Evolutionary conservation across 1,284 basidiomycete genomes (phyloP).

Genomic region (Trichosporon sp.): DNA sequence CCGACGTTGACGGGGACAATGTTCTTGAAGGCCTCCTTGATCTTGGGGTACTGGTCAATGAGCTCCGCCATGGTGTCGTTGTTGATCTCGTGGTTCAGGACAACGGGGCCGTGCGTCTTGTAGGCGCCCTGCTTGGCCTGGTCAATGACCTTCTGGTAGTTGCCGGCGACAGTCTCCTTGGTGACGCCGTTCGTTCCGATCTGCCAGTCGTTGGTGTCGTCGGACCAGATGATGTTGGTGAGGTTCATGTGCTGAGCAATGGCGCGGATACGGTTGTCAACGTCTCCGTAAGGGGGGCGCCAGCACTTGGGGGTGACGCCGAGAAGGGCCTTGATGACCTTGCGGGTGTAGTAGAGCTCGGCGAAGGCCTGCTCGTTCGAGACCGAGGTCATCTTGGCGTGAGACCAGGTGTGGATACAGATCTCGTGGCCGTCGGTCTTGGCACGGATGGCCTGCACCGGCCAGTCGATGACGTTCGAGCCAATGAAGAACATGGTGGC

Average conservation of each 20-base stretch:
- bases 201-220: conserved; percentile 53
- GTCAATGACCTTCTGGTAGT: conserved; percentile 52
- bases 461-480: conserved; percentile 56
- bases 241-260: conserved; percentile 54
- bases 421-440: conserved; percentile 50
- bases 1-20: conserved; percentile 47
- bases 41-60: conserved; percentile 37
- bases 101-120: conserved; percentile 46
- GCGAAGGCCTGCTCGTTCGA: conserved; percentile 55
- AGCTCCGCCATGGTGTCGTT: conserved; percentile 48
- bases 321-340: conserved; percentile 53
- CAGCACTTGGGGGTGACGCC: conserved; percentile 54
- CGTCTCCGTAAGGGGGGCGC: conserved; percentile 53
- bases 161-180: conserved; percentile 43
- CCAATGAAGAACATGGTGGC: conserved; percentile 55
- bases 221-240: conserved; percentile 54
- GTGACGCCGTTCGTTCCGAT: conserved; percentile 41
- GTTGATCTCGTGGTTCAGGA: conserved; percentile 53
- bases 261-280: conserved; percentile 55
- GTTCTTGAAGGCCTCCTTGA: conserved; percentile 44
- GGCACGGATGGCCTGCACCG: conserved; percentile 54
- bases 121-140: conserved; percentile 46
- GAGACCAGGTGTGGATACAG: conserved; percentile 52
- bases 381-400: conserved; percentile 54
- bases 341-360: conserved; percentile 56